Base-by-base conservation (phyloP, 495 filamentous ascomycete genomes). In the Astrocystis sublimbata region DNA sequence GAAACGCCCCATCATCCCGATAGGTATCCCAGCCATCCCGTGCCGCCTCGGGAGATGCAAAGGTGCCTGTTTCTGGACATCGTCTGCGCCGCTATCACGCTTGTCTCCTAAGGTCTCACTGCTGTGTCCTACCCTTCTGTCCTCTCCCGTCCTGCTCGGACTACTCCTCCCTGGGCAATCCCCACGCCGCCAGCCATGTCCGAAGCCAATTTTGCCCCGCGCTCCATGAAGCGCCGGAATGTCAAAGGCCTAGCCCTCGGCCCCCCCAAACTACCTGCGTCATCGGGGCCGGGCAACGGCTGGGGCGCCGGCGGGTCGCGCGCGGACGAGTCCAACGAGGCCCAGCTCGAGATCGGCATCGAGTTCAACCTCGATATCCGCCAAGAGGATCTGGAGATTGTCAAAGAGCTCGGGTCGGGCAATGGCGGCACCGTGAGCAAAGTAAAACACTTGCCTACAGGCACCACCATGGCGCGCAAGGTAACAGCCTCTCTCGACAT, bases 381-480 rank as follows among this genome's bases (percentile, higher is more conserved):
- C 60, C 92, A 89, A 50, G 96, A 98, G 71, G 96, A 98, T 75
- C 74, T 98, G 58, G 86, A 97, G 63, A 86, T 96, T 31, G 78
- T 98, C 69, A 96, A 96, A 78, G 94, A 98, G 71, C 85, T 98
- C 12, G 94, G 94, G 53, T 89, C 92, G 45, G 94, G 94, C 47
- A 98, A 98, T 85, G 94, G 94, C 58, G 94, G 94, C 13, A 96
- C 96, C 0, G 94, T 98, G 50, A 96, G 92, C 77, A 98, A 98
- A 78, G 96, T 98, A 61, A 88, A 89, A 81, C 94, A 98, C 79
- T 87, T 92, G 58, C 91, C 92, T 10, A 97, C 93, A 21, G 93
- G 93, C 72, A 93, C 93, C 0, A 85, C 96, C 56, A 98, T 98
- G 94, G 94, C 94, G 65, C 85, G 91, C 76, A 98, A 98, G 91